phyloP scores from a whole-genome alignment of 805 yeast species.

The Metschnikowia corniflorae region DNA sequence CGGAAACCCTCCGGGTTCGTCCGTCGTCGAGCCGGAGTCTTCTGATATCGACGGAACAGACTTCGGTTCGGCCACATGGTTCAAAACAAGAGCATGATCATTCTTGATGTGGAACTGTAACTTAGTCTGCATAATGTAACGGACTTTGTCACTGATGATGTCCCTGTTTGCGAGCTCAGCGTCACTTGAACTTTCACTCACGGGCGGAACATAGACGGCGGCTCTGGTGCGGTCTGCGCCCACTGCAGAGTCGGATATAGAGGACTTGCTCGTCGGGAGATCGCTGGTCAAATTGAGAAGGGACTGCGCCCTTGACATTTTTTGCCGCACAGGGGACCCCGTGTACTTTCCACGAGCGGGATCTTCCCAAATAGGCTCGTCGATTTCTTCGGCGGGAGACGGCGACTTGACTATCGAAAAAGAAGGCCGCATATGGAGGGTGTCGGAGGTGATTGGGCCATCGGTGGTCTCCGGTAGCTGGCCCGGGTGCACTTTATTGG shows the following conservation, averaged over 20 bases:
- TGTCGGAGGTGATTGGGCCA: slow-evolving; percentile 7
- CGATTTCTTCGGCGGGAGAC: slow-evolving; percentile 16
- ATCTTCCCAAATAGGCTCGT: slow-evolving; percentile 17
- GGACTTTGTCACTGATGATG: slow-evolving; percentile 5
- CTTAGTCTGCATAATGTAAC: slow-evolving; percentile 1
- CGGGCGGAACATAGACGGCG: slow-evolving; percentile 6
- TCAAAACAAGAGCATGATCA: neutral
- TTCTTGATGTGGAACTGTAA: neutral
- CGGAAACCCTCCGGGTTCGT: neutral
- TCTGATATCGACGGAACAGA: neutral
- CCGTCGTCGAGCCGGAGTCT: neutral
- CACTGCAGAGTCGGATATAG: slow-evolving; percentile 3
- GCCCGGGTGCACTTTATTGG: slow-evolving; percentile 4
- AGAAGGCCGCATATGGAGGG: slow-evolving; percentile 5
- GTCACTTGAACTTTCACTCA: neutral
- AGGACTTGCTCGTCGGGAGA: slow-evolving; percentile 12
- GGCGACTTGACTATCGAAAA: slow-evolving; percentile 12
- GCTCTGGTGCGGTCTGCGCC: slow-evolving; percentile 9
- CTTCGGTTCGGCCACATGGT: neutral
- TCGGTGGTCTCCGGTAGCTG: slow-evolving; percentile 9
- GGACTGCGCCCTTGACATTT: slow-evolving; percentile 33
- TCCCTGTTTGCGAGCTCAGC: slow-evolving; percentile 5
- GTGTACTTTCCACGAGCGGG: slow-evolving; percentile 1
- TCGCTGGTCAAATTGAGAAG: slow-evolving; percentile 25
- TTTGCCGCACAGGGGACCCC: slow-evolving; percentile 7